phyloP scores from a whole-genome alignment of 768 basidiomycete species.

The Lentinus tigrinus region DNA sequence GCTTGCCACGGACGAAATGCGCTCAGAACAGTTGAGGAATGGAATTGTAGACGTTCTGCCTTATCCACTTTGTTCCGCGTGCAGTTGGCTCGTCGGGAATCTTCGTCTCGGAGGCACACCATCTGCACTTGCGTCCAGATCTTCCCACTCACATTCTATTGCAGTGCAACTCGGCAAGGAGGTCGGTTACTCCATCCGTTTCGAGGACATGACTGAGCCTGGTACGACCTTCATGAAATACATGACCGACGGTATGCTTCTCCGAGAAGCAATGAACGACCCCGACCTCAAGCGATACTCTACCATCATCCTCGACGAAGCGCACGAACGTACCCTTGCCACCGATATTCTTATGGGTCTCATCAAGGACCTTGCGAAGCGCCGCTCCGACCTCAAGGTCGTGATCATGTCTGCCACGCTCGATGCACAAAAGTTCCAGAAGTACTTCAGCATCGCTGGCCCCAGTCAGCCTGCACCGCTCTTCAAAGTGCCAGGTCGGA shows the following conservation, averaged over 20 bases:
- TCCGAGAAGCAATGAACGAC: conserved; percentile 99
- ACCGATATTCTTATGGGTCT: conserved; percentile 99
- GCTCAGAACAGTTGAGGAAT: too few species aligned
- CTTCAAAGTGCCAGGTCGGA: conserved; percentile 30
- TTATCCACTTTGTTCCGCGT: too few species aligned
- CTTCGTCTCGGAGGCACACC: too few species aligned
- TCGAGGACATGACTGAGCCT: conserved; percentile 92
- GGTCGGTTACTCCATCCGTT: conserved; percentile 97
- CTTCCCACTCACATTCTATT: conserved; percentile 13
- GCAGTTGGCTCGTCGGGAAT: too few species aligned
- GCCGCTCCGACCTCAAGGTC: conserved; percentile 87
- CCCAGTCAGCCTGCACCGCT: conserved; percentile 23
- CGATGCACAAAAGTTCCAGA: conserved; percentile 94
- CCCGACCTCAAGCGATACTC: conserved; percentile 86
- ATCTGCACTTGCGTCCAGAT: too few species aligned
- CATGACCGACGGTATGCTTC: conserved; percentile 99
- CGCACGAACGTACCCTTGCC: conserved; percentile 95
- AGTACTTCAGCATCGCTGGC: conserved; percentile 65
- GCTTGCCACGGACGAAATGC: too few species aligned
- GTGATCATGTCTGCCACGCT: conserved; percentile 99
- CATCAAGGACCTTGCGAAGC: conserved; percentile 79
- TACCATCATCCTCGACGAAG: conserved; percentile 98
- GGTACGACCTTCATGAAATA: conserved; percentile 96
- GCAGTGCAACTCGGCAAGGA: conserved; percentile 89
- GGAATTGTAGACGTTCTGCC: too few species aligned